Percentiles rank a stretch among this genome's conserved stretches.
phyloP scores from a whole-genome alignment of 2,329 filamentous ascomycete species.

The Fusarium sp. region DNA sequence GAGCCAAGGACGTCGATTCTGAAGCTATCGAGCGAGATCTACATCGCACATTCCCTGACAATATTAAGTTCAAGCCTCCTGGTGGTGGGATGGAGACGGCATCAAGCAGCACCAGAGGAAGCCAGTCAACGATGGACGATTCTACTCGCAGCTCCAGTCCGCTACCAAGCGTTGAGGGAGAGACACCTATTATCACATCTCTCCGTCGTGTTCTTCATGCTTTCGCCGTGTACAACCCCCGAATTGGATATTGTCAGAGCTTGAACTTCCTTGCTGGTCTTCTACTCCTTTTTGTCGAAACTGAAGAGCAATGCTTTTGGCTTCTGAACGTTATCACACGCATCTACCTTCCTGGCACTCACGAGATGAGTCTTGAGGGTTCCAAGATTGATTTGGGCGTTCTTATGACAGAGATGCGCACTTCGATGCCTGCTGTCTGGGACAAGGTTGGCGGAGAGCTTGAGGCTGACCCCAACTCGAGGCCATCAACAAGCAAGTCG shows the following conservation, averaged over 20 bases:
- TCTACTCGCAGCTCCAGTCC: conserved; percentile 54
- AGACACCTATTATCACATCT: conserved; percentile 83
- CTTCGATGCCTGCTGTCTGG: conserved; percentile 87
- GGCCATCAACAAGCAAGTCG: conserved; percentile 54
- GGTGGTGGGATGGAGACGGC: conserved; percentile 51
- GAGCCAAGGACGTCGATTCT: conserved; percentile 78
- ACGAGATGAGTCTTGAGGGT: conserved; percentile 89
- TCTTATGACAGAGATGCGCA: conserved; percentile 87
- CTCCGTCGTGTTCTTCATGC: conserved; percentile 88
- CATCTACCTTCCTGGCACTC: conserved; percentile 89
- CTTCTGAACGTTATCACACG: conserved; percentile 93
- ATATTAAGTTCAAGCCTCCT: conserved; percentile 84
- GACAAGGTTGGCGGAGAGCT: conserved; percentile 86
- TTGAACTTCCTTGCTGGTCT: conserved; percentile 95
- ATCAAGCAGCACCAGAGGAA: conserved; percentile 52
- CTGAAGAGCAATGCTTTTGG: conserved; percentile 93
- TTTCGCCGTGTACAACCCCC: conserved; percentile 90
- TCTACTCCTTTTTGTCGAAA: conserved; percentile 86
- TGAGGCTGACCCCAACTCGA: conserved; percentile 62
- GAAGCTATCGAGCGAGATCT: conserved; percentile 95
- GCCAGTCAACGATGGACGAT: conserved; percentile 55
- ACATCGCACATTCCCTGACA: conserved; percentile 94
- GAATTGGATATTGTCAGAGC: conserved; percentile 94
- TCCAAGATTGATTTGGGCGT: conserved; percentile 95
- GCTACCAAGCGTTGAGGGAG: conserved; percentile 59